Evolutionary conservation across 163 green algal genomes (phyloP).

Genomic region (Trebouxiophyceae sp.): DNA sequence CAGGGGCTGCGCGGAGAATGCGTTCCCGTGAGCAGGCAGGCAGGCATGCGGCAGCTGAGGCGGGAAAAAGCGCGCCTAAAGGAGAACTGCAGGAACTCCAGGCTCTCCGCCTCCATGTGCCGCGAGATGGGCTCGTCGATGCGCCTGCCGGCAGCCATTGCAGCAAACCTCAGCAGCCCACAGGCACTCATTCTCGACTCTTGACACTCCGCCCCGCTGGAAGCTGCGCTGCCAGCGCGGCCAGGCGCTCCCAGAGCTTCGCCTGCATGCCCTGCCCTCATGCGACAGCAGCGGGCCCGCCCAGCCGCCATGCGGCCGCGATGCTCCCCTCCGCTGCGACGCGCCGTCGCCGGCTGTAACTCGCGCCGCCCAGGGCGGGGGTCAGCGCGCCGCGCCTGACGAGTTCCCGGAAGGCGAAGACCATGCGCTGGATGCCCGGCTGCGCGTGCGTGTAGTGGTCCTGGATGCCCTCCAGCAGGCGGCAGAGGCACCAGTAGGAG

Average conservation of each 20-base stretch:
- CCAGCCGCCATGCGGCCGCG: not conserved
- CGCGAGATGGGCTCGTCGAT: slow-evolving; percentile 57
- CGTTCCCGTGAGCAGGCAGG: no score
- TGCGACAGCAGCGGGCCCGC: no score
- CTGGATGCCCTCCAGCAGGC: slow-evolving; percentile 86
- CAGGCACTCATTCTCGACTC: no score
- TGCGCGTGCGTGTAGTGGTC: slow-evolving; percentile 98
- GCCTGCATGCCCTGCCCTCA: not conserved
- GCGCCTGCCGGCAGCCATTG: slow-evolving; percentile 30
- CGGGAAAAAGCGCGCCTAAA: slow-evolving; percentile 64
- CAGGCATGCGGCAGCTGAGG: no score
- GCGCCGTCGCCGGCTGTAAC: not conserved
- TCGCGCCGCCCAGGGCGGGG: no score
- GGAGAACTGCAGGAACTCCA: slow-evolving; percentile 97
- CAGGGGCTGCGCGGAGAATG: no score
- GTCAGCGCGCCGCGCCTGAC: slow-evolving; percentile 37
- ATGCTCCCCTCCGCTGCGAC: not conserved
- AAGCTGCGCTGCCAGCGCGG: no score
- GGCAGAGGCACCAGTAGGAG: slow-evolving; percentile 95
- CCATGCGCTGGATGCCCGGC: slow-evolving; percentile 88
- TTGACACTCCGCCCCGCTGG: no score
- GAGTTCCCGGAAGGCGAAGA: slow-evolving; percentile 84
- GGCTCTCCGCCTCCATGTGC: slow-evolving; percentile 75
- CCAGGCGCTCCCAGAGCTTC: not conserved
- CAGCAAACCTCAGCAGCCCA: no score